Conservation (phyloP, 179 eudicot genomes). For the Actinidia arguta region DNA sequence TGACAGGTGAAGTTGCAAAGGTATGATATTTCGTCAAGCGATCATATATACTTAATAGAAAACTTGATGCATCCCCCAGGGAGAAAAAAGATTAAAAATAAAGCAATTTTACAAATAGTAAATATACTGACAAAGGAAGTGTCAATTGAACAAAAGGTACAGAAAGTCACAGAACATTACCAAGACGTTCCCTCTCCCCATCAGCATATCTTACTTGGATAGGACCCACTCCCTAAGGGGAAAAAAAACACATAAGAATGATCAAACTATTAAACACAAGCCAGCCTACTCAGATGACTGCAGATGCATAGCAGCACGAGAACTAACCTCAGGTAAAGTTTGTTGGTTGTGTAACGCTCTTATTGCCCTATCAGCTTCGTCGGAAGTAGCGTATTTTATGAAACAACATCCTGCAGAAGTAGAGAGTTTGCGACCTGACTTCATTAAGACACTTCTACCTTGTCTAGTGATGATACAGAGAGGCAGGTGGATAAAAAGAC, state of each 20-base stretch:
- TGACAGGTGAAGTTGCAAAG: background rate
- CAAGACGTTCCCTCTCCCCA: constrained; percentile 97
- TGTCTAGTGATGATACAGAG: background rate
- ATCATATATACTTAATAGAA: background rate
- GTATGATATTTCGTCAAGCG: background rate
- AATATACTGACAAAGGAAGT: constrained; percentile 9
- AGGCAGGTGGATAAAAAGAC: constrained; percentile 1
- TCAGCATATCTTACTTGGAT: constrained; percentile 99
- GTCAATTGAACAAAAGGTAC: background rate
- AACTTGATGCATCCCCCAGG: background rate
- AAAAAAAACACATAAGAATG: constrained; percentile 24
- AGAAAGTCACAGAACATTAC: constrained; percentile 51
- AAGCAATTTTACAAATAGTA: background rate
- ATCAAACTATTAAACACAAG: constrained; percentile 14
- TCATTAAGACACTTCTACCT: constrained; percentile 20
- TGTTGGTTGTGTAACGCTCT: constrained; percentile 85
- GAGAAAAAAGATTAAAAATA: background rate
- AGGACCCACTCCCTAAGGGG: constrained; percentile 80
- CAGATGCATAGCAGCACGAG: constrained; percentile 21
- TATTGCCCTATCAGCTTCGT: constrained; percentile 95
- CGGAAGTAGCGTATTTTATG: constrained; percentile 87
- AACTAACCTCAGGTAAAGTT: constrained; percentile 91
- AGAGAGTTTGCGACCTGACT: constrained; percentile 45
- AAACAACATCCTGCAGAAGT: constrained; percentile 97
- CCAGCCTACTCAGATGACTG: background rate